These are phyloP conservation scores for Fusarium chaquense DNA, from an alignment of 2,329 filamentous ascomycete genomes.

Conservation along the genomic window DNA sequence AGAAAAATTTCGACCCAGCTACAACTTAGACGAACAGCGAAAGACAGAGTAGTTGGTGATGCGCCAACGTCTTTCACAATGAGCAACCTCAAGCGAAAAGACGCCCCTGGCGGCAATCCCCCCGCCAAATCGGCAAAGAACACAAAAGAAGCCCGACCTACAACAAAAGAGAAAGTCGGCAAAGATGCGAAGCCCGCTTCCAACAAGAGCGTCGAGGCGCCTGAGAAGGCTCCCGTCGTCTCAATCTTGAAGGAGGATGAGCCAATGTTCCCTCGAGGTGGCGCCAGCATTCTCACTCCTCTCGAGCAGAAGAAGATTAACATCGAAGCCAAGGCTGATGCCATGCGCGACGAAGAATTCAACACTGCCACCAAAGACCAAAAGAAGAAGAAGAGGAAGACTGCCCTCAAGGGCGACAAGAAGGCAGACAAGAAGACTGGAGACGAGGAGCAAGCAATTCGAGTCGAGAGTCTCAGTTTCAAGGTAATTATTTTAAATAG, in stretches of 20 bases:
- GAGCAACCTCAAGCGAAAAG: slow-evolving; percentile 70
- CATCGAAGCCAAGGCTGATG: slow-evolving; percentile 91
- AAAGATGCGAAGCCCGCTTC: slow-evolving; percentile 51
- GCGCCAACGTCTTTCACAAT: slow-evolving; percentile 56
- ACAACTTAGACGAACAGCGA: slow-evolving; percentile 23
- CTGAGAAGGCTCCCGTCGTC: slow-evolving; percentile 53
- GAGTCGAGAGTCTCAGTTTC: slow-evolving; percentile 88
- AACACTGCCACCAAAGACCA: slow-evolving; percentile 59
- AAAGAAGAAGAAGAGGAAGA: slow-evolving; percentile 69
- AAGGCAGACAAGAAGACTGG: slow-evolving; percentile 60
- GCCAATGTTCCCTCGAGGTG: slow-evolving; percentile 90
- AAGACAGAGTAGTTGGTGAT: slow-evolving; percentile 45
- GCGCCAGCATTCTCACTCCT: slow-evolving; percentile 89
- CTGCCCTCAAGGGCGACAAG: slow-evolving; percentile 63
- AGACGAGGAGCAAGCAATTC: slow-evolving; percentile 68
- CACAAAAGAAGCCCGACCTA: slow-evolving; percentile 59
- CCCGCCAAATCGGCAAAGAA: slow-evolving; percentile 63
- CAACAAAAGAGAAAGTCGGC: slow-evolving; percentile 57
- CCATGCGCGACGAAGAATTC: slow-evolving; percentile 84
- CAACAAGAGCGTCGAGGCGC: slow-evolving; percentile 48
- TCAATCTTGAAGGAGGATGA: slow-evolving; percentile 79
- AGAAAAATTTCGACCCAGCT: slow-evolving; percentile 18
- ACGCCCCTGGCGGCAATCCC: slow-evolving; percentile 64
- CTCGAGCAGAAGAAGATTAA: slow-evolving; percentile 97
- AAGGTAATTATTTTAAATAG: slow-evolving; percentile 70